phyloP scores from a whole-genome alignment of 192 early-diverging fungal genomes.

The Paraglomus brasilianum region DNA sequence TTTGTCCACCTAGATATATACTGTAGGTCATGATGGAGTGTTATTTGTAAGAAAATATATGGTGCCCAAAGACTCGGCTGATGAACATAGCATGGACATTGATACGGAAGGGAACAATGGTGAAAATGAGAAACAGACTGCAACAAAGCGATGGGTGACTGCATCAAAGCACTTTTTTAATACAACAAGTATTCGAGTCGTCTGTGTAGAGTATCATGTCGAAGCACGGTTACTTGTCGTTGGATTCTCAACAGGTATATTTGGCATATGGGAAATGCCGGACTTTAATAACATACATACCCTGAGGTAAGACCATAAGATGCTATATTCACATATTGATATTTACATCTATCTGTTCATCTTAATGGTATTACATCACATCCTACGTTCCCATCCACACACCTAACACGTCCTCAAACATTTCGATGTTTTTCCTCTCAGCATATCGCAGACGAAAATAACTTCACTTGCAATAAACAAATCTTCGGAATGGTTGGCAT shows the following conservation, averaged over 20 bases:
- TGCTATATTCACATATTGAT: background rate
- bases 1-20: constrained; percentile 58
- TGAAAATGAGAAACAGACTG: constrained; percentile 46
- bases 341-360: background rate
- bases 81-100: constrained; percentile 40
- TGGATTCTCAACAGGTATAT: constrained; percentile 91
- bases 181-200: constrained; percentile 75
- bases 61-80: constrained; percentile 32
- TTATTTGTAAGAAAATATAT: constrained; percentile 74
- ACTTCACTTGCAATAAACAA: constrained; percentile 84
- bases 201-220: constrained; percentile 75
- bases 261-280: constrained; percentile 98
- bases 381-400: no score
- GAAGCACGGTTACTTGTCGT: constrained; percentile 74
- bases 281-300: constrained; percentile 93
- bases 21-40: constrained; percentile 86
- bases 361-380: no score
- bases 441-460: constrained; percentile 93
- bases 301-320: constrained; percentile 63
- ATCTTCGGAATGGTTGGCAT: constrained; percentile 96
- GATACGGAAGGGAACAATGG: constrained; percentile 59
- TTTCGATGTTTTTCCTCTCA: no score
- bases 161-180: constrained; percentile 76
- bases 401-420: no score
- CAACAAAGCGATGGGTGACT: constrained; percentile 52